phyloP scores from a whole-genome alignment of 1,284 basidiomycete species.

The Anthracocystis setariae region DNA sequence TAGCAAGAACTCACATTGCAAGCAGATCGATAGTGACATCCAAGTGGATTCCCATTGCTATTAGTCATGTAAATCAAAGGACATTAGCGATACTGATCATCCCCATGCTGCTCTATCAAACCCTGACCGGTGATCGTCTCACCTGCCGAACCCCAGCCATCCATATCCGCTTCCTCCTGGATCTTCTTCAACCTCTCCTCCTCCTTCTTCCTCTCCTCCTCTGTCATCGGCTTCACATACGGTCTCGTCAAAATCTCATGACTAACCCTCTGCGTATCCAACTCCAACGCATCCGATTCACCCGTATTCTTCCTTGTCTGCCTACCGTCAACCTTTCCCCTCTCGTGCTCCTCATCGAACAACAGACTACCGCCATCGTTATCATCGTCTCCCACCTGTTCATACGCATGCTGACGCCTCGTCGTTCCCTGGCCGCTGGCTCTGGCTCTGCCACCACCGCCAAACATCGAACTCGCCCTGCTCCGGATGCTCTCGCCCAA shows the following conservation, averaged over 20 bases:
- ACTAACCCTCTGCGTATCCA: conserved; percentile 43
- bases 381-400: conserved; percentile 39
- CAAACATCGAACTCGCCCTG: conserved; percentile 33
- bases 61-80: neutral
- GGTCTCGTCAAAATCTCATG: conserved; percentile 30
- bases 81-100: neutral
- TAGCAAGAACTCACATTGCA: too few relatives aligned
- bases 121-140: conserved; percentile 42
- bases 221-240: conserved; percentile 7
- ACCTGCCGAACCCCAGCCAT: conserved; percentile 46
- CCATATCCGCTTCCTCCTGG: conserved; percentile 53
- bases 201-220: conserved; percentile 32
- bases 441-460: neutral
- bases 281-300: conserved; percentile 38
- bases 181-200: conserved; percentile 42
- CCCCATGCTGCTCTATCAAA: conserved; percentile 34
- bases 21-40: too few relatives aligned
- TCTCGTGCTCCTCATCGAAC: conserved; percentile 35
- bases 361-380: conserved; percentile 28
- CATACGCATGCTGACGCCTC: conserved; percentile 10
- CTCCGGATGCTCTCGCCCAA: conserved; percentile 34
- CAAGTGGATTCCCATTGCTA: too few relatives aligned
- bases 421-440: neutral
- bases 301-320: conserved; percentile 27
- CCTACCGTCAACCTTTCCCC: conserved; percentile 2